These are phyloP conservation scores for Peterozyma toletana DNA, from an alignment of 805 yeast species.

Conservation along the genomic window DNA sequence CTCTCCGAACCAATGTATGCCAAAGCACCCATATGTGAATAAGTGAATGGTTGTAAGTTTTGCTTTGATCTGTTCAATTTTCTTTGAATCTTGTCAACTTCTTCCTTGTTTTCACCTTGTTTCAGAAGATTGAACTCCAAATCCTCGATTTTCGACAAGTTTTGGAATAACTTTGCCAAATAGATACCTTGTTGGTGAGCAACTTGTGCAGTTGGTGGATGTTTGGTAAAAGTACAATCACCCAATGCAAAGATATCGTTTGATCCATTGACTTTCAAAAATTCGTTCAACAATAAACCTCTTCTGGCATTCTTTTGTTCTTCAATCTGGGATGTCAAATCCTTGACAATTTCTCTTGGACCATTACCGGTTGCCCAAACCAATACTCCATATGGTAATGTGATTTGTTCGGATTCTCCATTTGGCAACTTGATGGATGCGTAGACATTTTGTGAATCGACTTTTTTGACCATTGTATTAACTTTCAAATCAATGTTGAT, in stretches of 20 bases:
- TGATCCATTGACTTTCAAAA: slow-evolving; percentile 75
- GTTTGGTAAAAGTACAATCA: slow-evolving; percentile 88
- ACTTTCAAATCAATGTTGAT: slow-evolving; percentile 69
- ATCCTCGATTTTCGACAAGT: slow-evolving; percentile 53
- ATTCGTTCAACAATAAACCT: slow-evolving; percentile 82
- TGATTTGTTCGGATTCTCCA: slow-evolving; percentile 50
- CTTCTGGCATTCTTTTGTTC: slow-evolving; percentile 82
- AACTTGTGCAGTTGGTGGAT: slow-evolving; percentile 96
- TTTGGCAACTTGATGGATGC: slow-evolving; percentile 63
- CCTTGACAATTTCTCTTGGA: slow-evolving; percentile 67
- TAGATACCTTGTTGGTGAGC: slow-evolving; percentile 91
- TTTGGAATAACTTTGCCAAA: slow-evolving; percentile 67
- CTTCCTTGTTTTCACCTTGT: slow-evolving; percentile 18
- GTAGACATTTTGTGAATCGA: slow-evolving; percentile 60
- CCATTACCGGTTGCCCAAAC: slow-evolving; percentile 99
- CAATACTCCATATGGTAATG: slow-evolving; percentile 82
- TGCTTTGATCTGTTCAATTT: slow-evolving; percentile 33
- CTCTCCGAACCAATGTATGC: slow-evolving; percentile 92
- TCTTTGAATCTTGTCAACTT: slow-evolving; percentile 36
- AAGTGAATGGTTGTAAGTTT: slow-evolving; percentile 57
- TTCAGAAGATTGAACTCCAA: slow-evolving; percentile 30
- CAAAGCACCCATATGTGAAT: slow-evolving; percentile 85
- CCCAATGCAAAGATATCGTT: slow-evolving; percentile 82
- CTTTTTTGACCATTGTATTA: slow-evolving; percentile 84
- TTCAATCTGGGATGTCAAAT: slow-evolving; percentile 61